Evolutionary conservation across 257 asterid species (phyloP).

Genomic region (Avicennia marina): DNA sequence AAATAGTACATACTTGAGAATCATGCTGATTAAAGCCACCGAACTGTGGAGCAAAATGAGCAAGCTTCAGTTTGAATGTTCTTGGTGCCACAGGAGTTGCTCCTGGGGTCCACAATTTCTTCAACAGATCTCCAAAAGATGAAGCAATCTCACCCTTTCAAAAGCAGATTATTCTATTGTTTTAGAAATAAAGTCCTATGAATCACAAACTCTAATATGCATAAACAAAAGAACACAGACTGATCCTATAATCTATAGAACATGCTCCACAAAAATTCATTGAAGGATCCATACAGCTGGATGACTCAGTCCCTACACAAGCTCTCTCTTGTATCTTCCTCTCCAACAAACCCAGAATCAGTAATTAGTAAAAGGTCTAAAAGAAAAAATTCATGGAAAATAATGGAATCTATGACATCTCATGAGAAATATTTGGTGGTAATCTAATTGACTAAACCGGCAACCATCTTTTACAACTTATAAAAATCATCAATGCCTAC

Average conservation of each 20-base stretch:
- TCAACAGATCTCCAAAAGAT: conserved; percentile 86
- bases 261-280: conserved; percentile 3
- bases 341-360: conserved; percentile 3
- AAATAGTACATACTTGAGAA: conserved; percentile 68
- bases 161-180: conserved; percentile 15
- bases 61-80: conserved; percentile 77
- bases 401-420: background rate
- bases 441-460: too few relatives aligned
- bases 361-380: conserved; percentile 7
- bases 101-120: conserved; percentile 95
- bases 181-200: conserved; percentile 13
- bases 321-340: background rate
- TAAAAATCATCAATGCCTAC: too few relatives aligned
- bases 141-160: conserved; percentile 94
- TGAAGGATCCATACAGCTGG: conserved; percentile 8
- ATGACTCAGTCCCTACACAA: conserved; percentile 3
- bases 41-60: conserved; percentile 96
- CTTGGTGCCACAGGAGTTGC: conserved; percentile 87
- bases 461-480: too few relatives aligned
- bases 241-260: conserved; percentile 7
- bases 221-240: conserved; percentile 7
- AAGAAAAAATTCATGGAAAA: background rate
- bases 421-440: too few relatives aligned
- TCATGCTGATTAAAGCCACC: conserved; percentile 96
- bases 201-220: background rate